These are phyloP conservation scores for Tylopilus plumbeoviolaceoides DNA, from an alignment of 768 basidiomycete species.

Conservation along the genomic window DNA sequence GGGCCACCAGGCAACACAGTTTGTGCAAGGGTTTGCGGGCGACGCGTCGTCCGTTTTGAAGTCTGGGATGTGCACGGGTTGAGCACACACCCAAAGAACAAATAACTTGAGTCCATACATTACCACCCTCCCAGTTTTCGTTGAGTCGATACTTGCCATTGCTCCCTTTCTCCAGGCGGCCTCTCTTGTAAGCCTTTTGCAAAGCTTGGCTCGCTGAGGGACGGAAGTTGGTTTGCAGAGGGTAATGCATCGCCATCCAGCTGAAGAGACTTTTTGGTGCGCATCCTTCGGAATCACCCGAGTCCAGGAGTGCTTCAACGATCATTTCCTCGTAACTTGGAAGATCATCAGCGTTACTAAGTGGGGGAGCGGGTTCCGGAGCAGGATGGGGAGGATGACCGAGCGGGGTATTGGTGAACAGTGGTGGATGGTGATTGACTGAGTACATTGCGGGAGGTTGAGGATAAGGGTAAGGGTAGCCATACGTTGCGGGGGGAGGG, in stretches of 20 bases:
- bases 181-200: slow-evolving; percentile 81
- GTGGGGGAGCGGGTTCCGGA: slow-evolving; percentile 24
- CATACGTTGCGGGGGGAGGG: slow-evolving; percentile 33
- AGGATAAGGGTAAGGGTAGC: slow-evolving; percentile 35
- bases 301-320: slow-evolving; percentile 67
- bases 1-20: slow-evolving; percentile 28
- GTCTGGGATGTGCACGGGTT: slow-evolving; percentile 43
- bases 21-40: slow-evolving; percentile 56
- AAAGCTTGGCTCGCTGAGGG: slow-evolving; percentile 87
- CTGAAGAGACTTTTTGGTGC: slow-evolving; percentile 80
- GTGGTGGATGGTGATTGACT: slow-evolving; percentile 26
- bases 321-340: slow-evolving; percentile 94
- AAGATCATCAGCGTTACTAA: slow-evolving; percentile 45
- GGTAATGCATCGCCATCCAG: slow-evolving; percentile 82
- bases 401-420: slow-evolving; percentile 35
- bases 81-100: slow-evolving; percentile 3
- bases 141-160: slow-evolving; percentile 75
- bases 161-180: slow-evolving; percentile 72
- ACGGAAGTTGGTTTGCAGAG: slow-evolving; percentile 83
- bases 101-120: slow-evolving; percentile 43
- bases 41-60: slow-evolving; percentile 70
- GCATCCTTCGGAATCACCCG: slow-evolving; percentile 67
- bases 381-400: slow-evolving; percentile 32
- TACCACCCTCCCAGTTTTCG: slow-evolving; percentile 76
- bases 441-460: slow-evolving; percentile 32